Evolutionary conservation across 352 stramenopile genomes (phyloP).

Genomic region (Globisporangium nunn): DNA sequence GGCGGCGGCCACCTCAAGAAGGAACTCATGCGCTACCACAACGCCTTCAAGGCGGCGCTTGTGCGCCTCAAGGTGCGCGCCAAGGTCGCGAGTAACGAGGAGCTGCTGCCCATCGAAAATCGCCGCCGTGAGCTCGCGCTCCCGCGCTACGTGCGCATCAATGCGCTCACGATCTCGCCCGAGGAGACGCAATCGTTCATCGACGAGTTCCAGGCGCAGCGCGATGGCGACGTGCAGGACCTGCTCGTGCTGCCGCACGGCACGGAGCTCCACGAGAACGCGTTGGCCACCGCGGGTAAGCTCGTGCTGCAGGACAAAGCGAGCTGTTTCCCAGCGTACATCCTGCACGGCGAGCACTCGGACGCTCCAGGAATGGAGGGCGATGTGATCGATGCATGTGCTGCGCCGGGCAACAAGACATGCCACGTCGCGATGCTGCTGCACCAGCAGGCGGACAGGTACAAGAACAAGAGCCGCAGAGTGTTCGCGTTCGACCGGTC

Average conservation of each 20-base stretch:
- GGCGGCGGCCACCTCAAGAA: constrained; percentile 86
- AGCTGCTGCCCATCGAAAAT: constrained; percentile 73
- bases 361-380: constrained; percentile 41
- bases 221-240: constrained; percentile 85
- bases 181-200: constrained; percentile 45
- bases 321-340: constrained; percentile 96
- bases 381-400: constrained; percentile 95
- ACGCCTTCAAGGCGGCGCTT: constrained; percentile 64
- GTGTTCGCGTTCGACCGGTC: constrained; percentile 95
- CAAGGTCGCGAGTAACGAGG: constrained; percentile 74
- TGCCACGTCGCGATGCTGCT: constrained; percentile 94
- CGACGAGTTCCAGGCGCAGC: constrained; percentile 41
- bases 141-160: constrained; percentile 91
- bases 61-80: constrained; percentile 78
- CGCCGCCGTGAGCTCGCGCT: constrained; percentile 58
- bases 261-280: constrained; percentile 83
- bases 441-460: constrained; percentile 46
- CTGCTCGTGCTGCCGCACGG: constrained; percentile 88
- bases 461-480: constrained; percentile 44
- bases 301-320: constrained; percentile 96
- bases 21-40: constrained; percentile 67
- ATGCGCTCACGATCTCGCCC: constrained; percentile 72
- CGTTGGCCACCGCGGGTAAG: constrained; percentile 74
- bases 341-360: constrained; percentile 76
- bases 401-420: constrained; percentile 98